A percentile compares a stretch with the other conserved stretches of the same genome.
These are phyloP conservation scores for Aquilaria agallochum DNA, from an alignment of 441 rosid species.

Conservation along the genomic window DNA sequence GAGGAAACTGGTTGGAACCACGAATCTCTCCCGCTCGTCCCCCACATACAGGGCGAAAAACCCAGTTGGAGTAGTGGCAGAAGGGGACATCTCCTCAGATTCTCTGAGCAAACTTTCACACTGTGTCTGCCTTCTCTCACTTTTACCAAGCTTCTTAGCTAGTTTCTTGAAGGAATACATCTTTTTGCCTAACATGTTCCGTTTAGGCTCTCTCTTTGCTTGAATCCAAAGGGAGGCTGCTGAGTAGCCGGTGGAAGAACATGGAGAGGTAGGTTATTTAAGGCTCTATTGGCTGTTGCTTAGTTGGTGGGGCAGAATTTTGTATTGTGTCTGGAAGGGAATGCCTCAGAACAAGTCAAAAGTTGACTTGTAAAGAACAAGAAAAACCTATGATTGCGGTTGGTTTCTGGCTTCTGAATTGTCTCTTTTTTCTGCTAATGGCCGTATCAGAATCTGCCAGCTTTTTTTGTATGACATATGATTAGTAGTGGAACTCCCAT, in stretches of 20 bases:
- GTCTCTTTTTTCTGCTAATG: neutral
- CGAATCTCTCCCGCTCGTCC: constrained; percentile 56
- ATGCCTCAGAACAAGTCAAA: constrained; percentile 12
- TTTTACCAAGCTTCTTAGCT: constrained; percentile 56
- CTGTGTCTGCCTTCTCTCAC: constrained; percentile 30
- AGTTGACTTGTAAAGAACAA: constrained; percentile 8
- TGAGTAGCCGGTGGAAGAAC: neutral
- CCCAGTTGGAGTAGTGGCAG: constrained; percentile 53
- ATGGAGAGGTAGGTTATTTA: no score
- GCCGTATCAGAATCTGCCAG: no score
- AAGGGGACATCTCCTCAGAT: constrained; percentile 15
- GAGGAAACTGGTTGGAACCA: constrained; percentile 65
- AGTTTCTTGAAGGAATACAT: constrained; percentile 71
- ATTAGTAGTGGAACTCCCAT: neutral
- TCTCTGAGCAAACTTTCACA: constrained; percentile 40
- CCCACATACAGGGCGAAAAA: constrained; percentile 76
- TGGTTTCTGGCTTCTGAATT: neutral
- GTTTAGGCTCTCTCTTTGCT: neutral
- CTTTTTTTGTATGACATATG: no score
- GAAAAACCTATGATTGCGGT: constrained; percentile 5
- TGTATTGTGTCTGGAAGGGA: constrained; percentile 11
- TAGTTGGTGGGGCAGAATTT: constrained; percentile 14
- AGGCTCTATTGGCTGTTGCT: constrained; percentile 5
- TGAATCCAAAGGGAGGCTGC: neutral
- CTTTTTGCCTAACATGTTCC: constrained; percentile 53